These are phyloP conservation scores for Chenopodium formosanum DNA, from an alignment of 148 eudicot genomes.

Conservation along the genomic window DNA sequence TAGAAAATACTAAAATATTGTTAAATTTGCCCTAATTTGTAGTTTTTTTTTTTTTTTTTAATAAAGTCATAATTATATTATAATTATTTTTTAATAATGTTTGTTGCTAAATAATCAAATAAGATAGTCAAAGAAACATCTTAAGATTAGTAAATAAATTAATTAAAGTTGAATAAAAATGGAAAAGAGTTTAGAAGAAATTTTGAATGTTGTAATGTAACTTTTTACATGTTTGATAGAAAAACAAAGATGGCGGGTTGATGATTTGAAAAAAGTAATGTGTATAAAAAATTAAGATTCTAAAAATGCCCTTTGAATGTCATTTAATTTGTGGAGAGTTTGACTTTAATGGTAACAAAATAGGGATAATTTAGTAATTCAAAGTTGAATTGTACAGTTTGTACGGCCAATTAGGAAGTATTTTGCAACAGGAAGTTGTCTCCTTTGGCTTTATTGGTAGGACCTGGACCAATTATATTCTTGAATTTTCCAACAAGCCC, in stretches of 20 bases:
- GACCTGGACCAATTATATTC: neutral
- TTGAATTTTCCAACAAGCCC: neutral
- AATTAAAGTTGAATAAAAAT: slow-evolving; percentile 3
- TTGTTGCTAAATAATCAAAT: no score
- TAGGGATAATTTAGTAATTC: neutral
- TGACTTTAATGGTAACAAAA: neutral
- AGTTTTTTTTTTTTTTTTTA: no score
- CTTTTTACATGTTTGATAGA: neutral
- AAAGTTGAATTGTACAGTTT: neutral
- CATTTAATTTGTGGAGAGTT: slow-evolving; percentile 1
- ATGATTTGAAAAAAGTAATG: no score
- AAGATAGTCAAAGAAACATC: no score
- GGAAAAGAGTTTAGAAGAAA: slow-evolving; percentile 9
- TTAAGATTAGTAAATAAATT: neutral
- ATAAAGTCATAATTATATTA: no score
- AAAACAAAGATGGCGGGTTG: slow-evolving; percentile 18
- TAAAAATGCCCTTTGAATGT: slow-evolving; percentile 18
- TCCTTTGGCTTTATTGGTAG: slow-evolving; percentile 3
- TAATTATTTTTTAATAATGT: no score
- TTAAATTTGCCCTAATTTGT: no score
- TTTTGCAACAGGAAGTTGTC: slow-evolving; percentile 8
- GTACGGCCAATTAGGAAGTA: neutral
- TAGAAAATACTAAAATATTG: no score
- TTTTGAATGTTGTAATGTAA: slow-evolving; percentile 19
- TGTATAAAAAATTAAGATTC: neutral